A percentile compares a stretch with the other conserved stretches of the same genome.
Conservation (phyloP, 1,284 basidiomycete genomes). For the Cryptococcus floricola region DNA sequence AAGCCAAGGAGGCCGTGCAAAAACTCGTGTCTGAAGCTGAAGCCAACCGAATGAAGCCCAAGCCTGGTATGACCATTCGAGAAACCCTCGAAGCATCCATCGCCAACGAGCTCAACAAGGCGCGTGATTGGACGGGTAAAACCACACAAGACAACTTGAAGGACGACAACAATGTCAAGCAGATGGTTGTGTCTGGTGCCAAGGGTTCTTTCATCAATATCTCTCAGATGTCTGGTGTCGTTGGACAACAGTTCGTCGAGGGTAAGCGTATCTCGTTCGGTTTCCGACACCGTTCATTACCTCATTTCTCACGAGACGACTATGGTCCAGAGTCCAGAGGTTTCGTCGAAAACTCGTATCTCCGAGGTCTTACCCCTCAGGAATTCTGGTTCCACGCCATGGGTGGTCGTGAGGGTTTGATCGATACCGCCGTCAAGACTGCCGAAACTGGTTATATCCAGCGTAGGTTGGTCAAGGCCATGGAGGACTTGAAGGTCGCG, state of each 20-base stretch:
- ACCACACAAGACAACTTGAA: conserved; percentile 94
- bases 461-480: conserved; percentile 92
- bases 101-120: conserved; percentile 87
- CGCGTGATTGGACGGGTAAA: conserved; percentile 92
- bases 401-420: conserved; percentile 98
- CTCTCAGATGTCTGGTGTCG: conserved; percentile 99
- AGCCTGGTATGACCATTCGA: conserved; percentile 97
- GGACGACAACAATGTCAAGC: conserved; percentile 93
- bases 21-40: conserved; percentile 72
- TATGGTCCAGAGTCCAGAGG: conserved; percentile 98
- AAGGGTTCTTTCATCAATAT: conserved; percentile 99
- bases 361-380: conserved; percentile 93
- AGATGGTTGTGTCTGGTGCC: conserved; percentile 99
- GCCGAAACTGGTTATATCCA: conserved; percentile 99
- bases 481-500: conserved; percentile 95
- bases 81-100: conserved; percentile 96
- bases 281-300: conserved; percentile 92
- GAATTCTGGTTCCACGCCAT: conserved; percentile 99
- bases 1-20: conserved; percentile 72
- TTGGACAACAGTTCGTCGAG: conserved; percentile 97
- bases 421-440: conserved; percentile 99
- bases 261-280: conserved; percentile 98
- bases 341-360: conserved; percentile 99
- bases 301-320: conserved; percentile 98
- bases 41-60: conserved; percentile 75